Evolutionary conservation across 306 rosid species (phyloP).

Genomic region (Lablab purpureus): DNA sequence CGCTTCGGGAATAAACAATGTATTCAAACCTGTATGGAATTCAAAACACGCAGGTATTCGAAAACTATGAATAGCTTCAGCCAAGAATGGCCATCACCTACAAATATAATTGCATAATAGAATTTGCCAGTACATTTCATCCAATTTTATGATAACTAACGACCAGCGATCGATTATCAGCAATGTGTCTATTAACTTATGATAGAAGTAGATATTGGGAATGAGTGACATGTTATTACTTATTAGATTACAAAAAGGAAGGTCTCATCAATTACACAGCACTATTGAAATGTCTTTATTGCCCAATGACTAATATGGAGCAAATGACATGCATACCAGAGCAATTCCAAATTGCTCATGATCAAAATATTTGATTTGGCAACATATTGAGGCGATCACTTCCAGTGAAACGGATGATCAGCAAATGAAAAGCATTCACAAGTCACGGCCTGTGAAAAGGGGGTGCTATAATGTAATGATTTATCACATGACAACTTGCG

Average conservation of each 20-base stretch:
- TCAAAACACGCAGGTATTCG: background rate
- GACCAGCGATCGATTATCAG: too few relatives aligned
- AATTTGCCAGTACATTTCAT: constrained; percentile 17
- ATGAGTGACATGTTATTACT: background rate
- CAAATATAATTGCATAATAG: background rate
- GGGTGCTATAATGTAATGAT: background rate
- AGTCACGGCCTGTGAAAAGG: background rate
- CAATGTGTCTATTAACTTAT: too few relatives aligned
- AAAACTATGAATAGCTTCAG: constrained; percentile 8
- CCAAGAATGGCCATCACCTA: constrained; percentile 1
- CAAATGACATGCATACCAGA: constrained; percentile 18
- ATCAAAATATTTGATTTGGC: constrained; percentile 30
- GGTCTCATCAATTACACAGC: constrained; percentile 22
- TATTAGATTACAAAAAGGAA: constrained; percentile 2
- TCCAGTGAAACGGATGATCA: constrained; percentile 31
- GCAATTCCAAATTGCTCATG: constrained; percentile 10
- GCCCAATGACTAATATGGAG: constrained; percentile 9
- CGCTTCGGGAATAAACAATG: background rate
- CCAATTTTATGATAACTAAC: background rate
- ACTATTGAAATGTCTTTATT: background rate
- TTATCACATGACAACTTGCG: background rate
- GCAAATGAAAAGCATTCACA: constrained; percentile 36
- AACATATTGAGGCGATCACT: constrained; percentile 29
- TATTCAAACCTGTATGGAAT: background rate
- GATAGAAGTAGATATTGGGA: too few relatives aligned